These are phyloP conservation scores for Fusarium sp. DNA, from an alignment of 2,329 filamentous ascomycete genomes.

Conservation along the genomic window DNA sequence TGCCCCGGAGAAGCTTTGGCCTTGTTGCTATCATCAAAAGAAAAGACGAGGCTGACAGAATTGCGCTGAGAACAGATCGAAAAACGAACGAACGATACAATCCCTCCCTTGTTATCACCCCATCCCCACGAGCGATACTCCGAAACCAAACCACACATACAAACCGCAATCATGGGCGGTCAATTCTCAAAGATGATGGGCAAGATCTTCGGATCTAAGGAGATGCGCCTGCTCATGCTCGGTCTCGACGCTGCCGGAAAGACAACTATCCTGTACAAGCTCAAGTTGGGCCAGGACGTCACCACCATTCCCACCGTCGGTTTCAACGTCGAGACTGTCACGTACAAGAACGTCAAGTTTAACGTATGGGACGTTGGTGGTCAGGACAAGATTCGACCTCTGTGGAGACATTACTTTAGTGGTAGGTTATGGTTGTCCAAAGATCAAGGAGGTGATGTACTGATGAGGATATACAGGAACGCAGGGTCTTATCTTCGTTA, in stretches of 20 bases:
- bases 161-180: constrained; percentile 78
- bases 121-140: background rate
- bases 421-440: constrained; percentile 59
- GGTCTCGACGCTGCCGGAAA: constrained; percentile 98
- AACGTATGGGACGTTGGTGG: constrained; percentile 99
- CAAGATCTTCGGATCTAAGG: constrained; percentile 99
- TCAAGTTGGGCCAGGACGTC: constrained; percentile 97
- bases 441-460: background rate
- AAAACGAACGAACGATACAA: background rate
- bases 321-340: constrained; percentile 99
- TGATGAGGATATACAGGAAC: constrained; percentile 70
- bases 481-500: constrained; percentile 97
- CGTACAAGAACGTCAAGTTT: constrained; percentile 99
- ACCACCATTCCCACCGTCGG: constrained; percentile 98
- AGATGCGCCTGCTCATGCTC: constrained; percentile 98
- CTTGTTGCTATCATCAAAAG: constrained; percentile 1
- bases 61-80: constrained; percentile 15
- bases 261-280: constrained; percentile 98
- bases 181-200: constrained; percentile 96
- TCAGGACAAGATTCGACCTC: constrained; percentile 97
- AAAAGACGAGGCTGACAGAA: constrained; percentile 16
- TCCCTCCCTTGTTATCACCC: constrained; percentile 7
- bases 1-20: background rate
- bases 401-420: constrained; percentile 98
- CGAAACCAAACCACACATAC: background rate